Evolutionary conservation across 352 stramenopile genomes (phyloP), one percentile per base, ranked within the genome.

Genomic region (Globisporangium irregulare): DNA sequence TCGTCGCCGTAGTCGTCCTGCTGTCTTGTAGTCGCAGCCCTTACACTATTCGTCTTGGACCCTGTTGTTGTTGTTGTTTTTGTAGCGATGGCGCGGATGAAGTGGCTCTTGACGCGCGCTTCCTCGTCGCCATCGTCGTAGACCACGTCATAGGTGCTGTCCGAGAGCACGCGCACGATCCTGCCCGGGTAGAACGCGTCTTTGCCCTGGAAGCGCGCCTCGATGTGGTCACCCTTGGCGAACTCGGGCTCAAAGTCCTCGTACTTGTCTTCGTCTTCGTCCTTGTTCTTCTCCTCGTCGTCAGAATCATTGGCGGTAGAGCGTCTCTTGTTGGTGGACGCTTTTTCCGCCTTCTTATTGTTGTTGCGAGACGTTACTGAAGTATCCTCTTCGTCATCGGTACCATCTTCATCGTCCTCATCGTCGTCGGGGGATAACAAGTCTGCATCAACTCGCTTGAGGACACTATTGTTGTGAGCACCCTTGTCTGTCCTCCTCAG

Each of bases 121-220:
- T 94, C 85, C 20, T 85, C 67, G 60, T 94, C 83, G 15, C 85
- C 84, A 61, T 95, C 85, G 65, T 92, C 82, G 73, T 93, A 95
- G 9, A 68, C 63, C 43, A 95, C 75, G 71, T 93, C 84, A 51
- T 70, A 89, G 29, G 73, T 72, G 14, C 78, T 76, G 29, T 93
- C 81, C n/a, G 73, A 62, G 55, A 84, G 72, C 32, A 87, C 79
- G 5, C 74, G 78, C 32, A 73, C 69, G 58, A 95, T 82, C 32
- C 60, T 79, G 3, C 85, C 84, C 1, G 62, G 59, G 59, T 81
- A 95, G 58, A 75, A 93, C 20, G 68, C 29, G 6, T 66, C 54
- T 25, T 85, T 75, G 1, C 81, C 84, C 22, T 86, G 70, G 57
- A 92, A 94, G 4, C 86, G 79, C 60, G 77, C 82, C 70, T 94